Evolutionary conservation across 179 eudicot species (phyloP).

Genomic region (Patellifolia procumbens): DNA sequence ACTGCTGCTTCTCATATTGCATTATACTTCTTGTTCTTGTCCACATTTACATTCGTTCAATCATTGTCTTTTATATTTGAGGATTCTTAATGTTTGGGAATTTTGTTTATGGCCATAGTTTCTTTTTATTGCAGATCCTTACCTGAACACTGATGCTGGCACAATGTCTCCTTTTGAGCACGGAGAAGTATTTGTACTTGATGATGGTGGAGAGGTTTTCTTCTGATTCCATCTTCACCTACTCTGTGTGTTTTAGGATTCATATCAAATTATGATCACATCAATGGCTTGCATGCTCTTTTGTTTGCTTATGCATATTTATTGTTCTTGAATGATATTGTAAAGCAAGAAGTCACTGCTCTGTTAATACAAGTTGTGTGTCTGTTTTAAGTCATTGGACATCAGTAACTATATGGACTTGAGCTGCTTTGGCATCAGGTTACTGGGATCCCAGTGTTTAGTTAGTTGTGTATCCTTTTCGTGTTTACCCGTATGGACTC

Average conservation of each 20-base stretch:
- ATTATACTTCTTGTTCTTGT: background rate
- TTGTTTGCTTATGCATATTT: background rate
- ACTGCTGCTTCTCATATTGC: conserved; percentile 6
- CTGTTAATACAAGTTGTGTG: background rate
- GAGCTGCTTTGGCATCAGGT: conserved; percentile 2
- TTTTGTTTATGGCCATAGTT: background rate
- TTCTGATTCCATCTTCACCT: conserved; percentile 24
- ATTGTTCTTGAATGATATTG: background rate
- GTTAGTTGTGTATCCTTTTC: background rate
- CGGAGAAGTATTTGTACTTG: conserved; percentile 96
- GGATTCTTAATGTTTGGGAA: conserved; percentile 2
- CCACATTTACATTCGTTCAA: background rate
- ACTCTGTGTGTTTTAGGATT: no score
- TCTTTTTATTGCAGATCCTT: conserved; percentile 68
- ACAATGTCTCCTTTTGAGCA: conserved; percentile 99
- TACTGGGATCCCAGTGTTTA: conserved; percentile 9
- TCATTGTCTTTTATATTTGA: background rate
- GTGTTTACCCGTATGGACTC: background rate
- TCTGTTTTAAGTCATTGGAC: background rate
- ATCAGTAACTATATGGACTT: background rate
- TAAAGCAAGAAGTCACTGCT: background rate
- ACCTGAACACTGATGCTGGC: conserved; percentile 96
- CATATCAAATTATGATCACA: background rate
- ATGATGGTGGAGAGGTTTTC: conserved; percentile 95
- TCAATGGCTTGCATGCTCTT: background rate